Base-by-base conservation (phyloP, 1,284 basidiomycete species). In the Tilletiopsis washingtonensis region DNA sequence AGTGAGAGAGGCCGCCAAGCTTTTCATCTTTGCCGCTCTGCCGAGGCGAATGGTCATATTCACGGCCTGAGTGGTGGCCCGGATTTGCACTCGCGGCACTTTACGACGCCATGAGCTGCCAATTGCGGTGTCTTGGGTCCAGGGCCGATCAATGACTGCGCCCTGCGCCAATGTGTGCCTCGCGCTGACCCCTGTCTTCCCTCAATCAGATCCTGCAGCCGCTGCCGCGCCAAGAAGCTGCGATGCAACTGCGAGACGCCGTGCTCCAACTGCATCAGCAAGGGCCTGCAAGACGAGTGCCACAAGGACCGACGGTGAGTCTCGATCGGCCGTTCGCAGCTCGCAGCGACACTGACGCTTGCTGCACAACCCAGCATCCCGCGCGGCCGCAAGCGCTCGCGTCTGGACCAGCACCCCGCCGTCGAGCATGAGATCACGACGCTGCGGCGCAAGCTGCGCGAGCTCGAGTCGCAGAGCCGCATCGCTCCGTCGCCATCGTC, bases 261-360 rank as follows among this genome's bases (percentile, higher is more conserved):
- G 21, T 50, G 48, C 44, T 45, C 44, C 2, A 50, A 63, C 45
- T 65, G 62, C 47, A 58, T 59, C n/a, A 51, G 51, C n/a, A 65
- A 62, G 41, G 54, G 54, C 15, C 40, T 65, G 1, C 46, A 58
- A 27, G 54, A 56, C 14, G 59, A 60, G 1, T 65, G 62, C 25
- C 54, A 57, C 37, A 62, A 62, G 24, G 62, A 65, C 26, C 21
- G 52, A 3, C 47, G 61, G 25, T n/a, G n/a, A n/a, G n/a, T n/a
- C n/a, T n/a, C n/a, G n/a, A n/a, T n/a, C n/a, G n/a, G n/a, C n/a
- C n/a, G n/a, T n/a, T n/a, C n/a, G n/a, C n/a, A n/a, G n/a, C n/a
- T n/a, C n/a, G n/a, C n/a, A n/a, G n/a, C n/a, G n/a, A n/a, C n/a
- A n/a, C n/a, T n/a, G n/a, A n/a, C n/a, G n/a, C n/a, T n/a, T n/a